Conservation (phyloP, 352 stramenopile species). For the Phytophthora rubi region DNA sequence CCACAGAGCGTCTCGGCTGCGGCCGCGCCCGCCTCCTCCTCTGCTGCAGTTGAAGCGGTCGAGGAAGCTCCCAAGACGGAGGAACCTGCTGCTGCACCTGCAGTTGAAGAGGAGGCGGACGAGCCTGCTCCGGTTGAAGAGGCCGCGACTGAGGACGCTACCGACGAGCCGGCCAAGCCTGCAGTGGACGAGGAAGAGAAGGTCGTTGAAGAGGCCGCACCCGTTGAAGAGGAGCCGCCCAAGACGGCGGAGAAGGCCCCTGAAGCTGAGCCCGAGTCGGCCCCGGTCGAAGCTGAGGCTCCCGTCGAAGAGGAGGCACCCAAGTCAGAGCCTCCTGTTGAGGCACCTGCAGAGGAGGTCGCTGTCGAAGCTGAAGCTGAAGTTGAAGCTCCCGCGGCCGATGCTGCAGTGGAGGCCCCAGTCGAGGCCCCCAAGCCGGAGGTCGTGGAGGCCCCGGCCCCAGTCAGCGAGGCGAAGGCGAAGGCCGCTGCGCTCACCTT, state of each 20-base stretch:
- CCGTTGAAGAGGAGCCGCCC: constrained; percentile 1
- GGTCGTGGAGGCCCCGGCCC: constrained; percentile 8
- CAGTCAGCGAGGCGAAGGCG: constrained; percentile 21
- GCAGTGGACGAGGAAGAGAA: constrained; percentile 1
- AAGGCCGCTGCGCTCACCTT: constrained; percentile 9
- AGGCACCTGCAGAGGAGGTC: too few relatives aligned
- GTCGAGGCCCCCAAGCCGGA: constrained; percentile 18
- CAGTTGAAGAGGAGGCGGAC: constrained; percentile 20
- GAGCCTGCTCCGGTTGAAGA: constrained; percentile 31
- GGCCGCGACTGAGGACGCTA: neutral
- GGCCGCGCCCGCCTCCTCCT: constrained; percentile 3
- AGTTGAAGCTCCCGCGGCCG: constrained; percentile 5
- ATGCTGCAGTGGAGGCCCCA: constrained; percentile 6
- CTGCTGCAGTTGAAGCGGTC: constrained; percentile 13
- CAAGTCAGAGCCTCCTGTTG: too few relatives aligned
- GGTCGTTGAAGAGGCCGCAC: neutral
- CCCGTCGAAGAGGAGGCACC: neutral
- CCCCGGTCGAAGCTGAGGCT: neutral
- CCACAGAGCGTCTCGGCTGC: constrained; percentile 21
- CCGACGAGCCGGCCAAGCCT: neutral
- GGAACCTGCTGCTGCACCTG: constrained; percentile 16
- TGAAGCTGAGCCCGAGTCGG: constrained; percentile 7
- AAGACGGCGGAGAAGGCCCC: constrained; percentile 5
- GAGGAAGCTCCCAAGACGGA: constrained; percentile 19
- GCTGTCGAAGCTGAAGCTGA: neutral